Percentiles rank a stretch among this genome's conserved stretches.
Conservation (phyloP, 352 stramenopile species). For the Thalassiosira livingstoniorum region DNA sequence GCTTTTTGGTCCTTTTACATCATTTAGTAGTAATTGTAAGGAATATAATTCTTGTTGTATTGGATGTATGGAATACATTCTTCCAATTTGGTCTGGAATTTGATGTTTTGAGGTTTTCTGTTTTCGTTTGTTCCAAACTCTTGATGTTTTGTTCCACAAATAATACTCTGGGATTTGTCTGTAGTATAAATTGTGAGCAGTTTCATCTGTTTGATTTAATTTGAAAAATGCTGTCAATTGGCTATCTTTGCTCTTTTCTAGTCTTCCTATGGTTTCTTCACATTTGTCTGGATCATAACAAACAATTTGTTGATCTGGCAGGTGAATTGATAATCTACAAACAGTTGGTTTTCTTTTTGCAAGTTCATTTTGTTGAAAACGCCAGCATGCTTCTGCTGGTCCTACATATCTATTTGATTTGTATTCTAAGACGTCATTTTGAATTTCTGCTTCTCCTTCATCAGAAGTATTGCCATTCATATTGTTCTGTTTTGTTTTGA, state of each 20-base stretch:
- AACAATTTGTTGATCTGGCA: conserved; percentile 20
- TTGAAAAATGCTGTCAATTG: conserved; percentile 17
- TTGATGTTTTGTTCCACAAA: conserved; percentile 14
- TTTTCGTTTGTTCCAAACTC: conserved; percentile 12
- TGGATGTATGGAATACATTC: conserved; percentile 19
- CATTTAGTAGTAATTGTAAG: conserved; percentile 20
- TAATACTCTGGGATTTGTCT: conserved; percentile 17
- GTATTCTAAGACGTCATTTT: conserved; percentile 21
- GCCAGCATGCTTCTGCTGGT: not conserved
- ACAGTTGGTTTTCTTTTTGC: conserved; percentile 11
- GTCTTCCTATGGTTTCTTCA: conserved; percentile 13
- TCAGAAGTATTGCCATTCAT: not conserved
- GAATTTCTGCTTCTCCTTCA: not conserved
- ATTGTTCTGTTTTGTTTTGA: too few species aligned
- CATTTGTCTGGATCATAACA: conserved; percentile 30
- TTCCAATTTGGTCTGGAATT: conserved; percentile 18
- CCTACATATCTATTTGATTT: conserved; percentile 24
- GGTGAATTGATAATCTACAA: conserved; percentile 17
- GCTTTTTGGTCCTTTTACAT: not conserved
- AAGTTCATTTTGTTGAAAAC: conserved; percentile 14
- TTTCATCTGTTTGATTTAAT: conserved; percentile 10
- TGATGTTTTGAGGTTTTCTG: not conserved
- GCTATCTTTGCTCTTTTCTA: not conserved
- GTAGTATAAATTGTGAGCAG: conserved; percentile 4
- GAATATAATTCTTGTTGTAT: conserved; percentile 11